A percentile compares a stretch with the other conserved stretches of the same genome.
Evolutionary conservation across 768 basidiomycete genomes (phyloP).

Genomic region (Boletus rufocinnamomeus): DNA sequence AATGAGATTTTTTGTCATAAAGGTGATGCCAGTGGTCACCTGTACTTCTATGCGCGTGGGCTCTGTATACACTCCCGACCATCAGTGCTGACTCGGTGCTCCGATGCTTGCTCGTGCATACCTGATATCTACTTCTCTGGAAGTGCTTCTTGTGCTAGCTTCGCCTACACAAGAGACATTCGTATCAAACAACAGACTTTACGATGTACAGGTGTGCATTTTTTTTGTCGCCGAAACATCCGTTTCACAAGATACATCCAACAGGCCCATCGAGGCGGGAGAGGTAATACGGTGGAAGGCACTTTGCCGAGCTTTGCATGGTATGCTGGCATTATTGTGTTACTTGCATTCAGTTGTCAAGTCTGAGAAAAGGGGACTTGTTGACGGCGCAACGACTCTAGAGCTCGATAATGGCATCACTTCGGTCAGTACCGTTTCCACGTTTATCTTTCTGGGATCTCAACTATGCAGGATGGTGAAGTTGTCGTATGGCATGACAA

Average conservation of each 20-base stretch:
- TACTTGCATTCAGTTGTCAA: constrained; percentile 13
- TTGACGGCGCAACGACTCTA: constrained; percentile 74
- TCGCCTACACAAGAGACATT: constrained; percentile 35
- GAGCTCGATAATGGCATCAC: constrained; percentile 82
- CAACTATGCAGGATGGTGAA: constrained; percentile 58
- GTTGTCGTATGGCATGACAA: constrained; percentile 85
- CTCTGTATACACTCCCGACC: not conserved
- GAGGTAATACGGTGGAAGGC: constrained; percentile 75
- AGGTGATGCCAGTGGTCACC: not conserved
- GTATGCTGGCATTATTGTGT: constrained; percentile 37
- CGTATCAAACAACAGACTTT: constrained; percentile 34
- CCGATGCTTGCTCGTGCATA: constrained; percentile 20
- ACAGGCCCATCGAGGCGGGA: constrained; percentile 75
- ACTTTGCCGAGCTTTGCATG: constrained; percentile 76
- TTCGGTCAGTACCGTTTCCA: constrained; percentile 42
- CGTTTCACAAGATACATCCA: constrained; percentile 4
- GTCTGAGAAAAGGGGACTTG: constrained; percentile 55
- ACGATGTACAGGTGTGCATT: constrained; percentile 51
- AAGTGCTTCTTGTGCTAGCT: constrained; percentile 17
- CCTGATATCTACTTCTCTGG: constrained; percentile 10
- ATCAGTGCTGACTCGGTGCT: not conserved
- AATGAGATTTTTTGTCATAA: constrained; percentile 15
- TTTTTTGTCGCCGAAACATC: not conserved
- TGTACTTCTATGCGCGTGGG: constrained; percentile 1
- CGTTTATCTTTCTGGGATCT: not conserved